Conservation (phyloP, 257 asterid species). For the Nicotiana otophora region DNA sequence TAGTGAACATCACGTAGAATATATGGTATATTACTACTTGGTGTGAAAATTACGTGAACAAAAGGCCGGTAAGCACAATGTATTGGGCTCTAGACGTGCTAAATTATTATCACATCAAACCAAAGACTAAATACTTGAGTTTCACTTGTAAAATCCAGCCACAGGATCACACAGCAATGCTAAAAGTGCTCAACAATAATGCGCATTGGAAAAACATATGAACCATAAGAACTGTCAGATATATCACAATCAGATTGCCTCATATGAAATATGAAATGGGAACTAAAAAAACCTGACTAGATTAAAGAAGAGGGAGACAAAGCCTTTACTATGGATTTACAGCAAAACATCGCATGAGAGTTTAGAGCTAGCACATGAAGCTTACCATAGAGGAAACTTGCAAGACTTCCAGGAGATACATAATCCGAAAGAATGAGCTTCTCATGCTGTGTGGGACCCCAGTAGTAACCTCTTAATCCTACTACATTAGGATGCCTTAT, state of each 20-base stretch:
- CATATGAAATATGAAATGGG: neutral
- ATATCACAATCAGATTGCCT: neutral
- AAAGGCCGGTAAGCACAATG: neutral
- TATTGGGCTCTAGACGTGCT: neutral
- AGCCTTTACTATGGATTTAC: neutral
- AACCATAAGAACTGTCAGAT: neutral
- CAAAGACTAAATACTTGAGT: neutral
- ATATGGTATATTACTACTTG: neutral
- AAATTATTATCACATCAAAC: neutral
- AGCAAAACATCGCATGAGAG: neutral
- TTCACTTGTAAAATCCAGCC: neutral
- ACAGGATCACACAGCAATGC: neutral
- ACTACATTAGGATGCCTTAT: conserved; percentile 94
- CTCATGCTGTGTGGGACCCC: conserved; percentile 99
- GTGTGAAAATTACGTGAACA: neutral
- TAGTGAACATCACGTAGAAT: neutral
- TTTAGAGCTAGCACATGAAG: neutral
- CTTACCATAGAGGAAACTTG: conserved; percentile 86
- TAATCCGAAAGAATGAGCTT: conserved; percentile 94
- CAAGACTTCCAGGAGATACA: conserved; percentile 96
- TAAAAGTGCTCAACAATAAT: neutral
- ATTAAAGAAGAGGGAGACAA: neutral
- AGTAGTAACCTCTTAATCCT: conserved; percentile 94
- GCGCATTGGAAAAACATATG: neutral
- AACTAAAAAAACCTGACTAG: neutral